Base-by-base conservation (phyloP, 306 rosid genomes). In the Pterocarpus santalinus region DNA sequence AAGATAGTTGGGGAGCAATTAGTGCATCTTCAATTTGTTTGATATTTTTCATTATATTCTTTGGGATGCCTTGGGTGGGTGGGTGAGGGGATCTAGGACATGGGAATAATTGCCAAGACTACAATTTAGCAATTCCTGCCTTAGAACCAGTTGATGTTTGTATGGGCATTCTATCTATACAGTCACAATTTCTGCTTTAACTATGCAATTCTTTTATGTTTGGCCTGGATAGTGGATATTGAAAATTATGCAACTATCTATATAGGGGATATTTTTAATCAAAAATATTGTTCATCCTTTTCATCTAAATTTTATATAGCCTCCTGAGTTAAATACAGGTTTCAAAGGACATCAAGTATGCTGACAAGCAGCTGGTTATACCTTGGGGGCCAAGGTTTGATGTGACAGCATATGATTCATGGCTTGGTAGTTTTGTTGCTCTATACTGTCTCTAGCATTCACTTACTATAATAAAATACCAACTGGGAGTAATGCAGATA, bases 351-450 rank as follows among this genome's bases (percentile, higher is more conserved):
- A 89, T 95, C 72, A 95, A 91, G 85, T 95, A 91, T 80, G 98
- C 98, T 3, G 98, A 95, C 87, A 95, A 91, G 87, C 97, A 90
- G 87, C 97, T 95, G 79, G 82, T 95, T 80, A 84, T 95, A 36
- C 97, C 98, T 65, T 95, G 98, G 98, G 98, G 98, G 22, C 98
- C 98, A 82, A 92, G 98, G 98, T 94, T 80, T 72, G 82, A 65
- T 68, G 66, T 76, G 68, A 46, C 74, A 43, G 79, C 49, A 53
- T 76, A 28, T 69, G 74, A 77, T 75, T 85, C 35, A 61, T 69
- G 47, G 15, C 43, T 36, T 53, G 4, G 17, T 74, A 33, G 46
- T 74, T 51, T 69, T 72, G 39, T 53, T 81, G 38, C 63, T 61
- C 47, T 66, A 65, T 46, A 65, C 49, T 70, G 41, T 77, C 65